Percentiles rank a stretch among this genome's conserved stretches.
Evolutionary conservation across 164 flowering plant species (phyloP).

Genomic region (Aristolochia contorta): DNA sequence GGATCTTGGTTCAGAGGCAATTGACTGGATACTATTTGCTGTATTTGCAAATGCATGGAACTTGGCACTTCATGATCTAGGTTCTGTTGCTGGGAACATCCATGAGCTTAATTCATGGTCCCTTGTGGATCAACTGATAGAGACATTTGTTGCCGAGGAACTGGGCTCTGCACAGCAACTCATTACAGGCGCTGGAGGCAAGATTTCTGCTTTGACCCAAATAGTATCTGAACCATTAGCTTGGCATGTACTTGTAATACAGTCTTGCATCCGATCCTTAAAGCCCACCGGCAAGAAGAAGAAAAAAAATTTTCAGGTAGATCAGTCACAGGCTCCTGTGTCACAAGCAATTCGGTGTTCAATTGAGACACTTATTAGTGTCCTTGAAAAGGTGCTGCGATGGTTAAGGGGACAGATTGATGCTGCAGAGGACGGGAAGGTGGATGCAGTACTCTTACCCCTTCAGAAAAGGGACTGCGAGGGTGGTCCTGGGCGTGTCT

Average conservation of each 20-base stretch:
- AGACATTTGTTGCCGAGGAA: slow-evolving; percentile 32
- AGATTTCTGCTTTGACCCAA: slow-evolving; percentile 41
- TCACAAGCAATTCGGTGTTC: slow-evolving; percentile 34
- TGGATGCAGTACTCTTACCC: slow-evolving; percentile 33
- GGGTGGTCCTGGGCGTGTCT: slow-evolving; percentile 55
- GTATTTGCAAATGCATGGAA: slow-evolving; percentile 76
- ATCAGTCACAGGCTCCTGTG: slow-evolving; percentile 25
- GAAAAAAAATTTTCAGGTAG: slow-evolving; percentile 52
- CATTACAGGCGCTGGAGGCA: slow-evolving; percentile 25
- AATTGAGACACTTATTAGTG: slow-evolving; percentile 24
- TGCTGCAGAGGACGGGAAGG: slow-evolving; percentile 29
- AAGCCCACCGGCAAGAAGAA: slow-evolving; percentile 71
- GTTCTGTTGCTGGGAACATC: slow-evolving; percentile 17
- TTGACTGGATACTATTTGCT: slow-evolving; percentile 81
- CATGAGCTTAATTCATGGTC: slow-evolving; percentile 26
- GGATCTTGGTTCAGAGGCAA: slow-evolving; percentile 34
- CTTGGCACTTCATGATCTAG: slow-evolving; percentile 33
- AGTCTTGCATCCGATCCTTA: slow-evolving; percentile 53
- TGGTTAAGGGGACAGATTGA: slow-evolving; percentile 43
- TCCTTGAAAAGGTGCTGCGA: slow-evolving; percentile 36
- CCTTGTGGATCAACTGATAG: slow-evolving; percentile 39
- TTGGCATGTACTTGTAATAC: slow-evolving; percentile 75
- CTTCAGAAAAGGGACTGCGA: slow-evolving; percentile 22
- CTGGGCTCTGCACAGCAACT: slow-evolving; percentile 26
- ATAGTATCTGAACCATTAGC: slow-evolving; percentile 72